These are phyloP conservation scores for Aspergillus amoenus DNA, from an alignment of 2,329 filamentous ascomycete species.

Conservation along the genomic window DNA sequence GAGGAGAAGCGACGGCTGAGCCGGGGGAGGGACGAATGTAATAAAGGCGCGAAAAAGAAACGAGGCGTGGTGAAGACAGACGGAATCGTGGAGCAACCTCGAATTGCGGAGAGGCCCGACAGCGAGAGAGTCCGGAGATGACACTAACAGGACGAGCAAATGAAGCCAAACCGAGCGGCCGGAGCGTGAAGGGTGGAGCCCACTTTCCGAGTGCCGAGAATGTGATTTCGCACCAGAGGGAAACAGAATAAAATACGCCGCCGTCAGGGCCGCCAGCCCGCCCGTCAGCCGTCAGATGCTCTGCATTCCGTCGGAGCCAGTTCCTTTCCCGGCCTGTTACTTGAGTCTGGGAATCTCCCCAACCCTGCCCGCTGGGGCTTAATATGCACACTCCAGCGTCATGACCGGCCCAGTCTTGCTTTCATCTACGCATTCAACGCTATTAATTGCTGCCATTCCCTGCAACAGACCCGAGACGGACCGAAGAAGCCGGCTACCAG, in stretches of 20 bases:
- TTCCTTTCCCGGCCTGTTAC: no score
- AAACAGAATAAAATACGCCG: not conserved
- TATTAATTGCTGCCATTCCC: not conserved
- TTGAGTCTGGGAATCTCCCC: no score
- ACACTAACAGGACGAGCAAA: slow-evolving; percentile 5
- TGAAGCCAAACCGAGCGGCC: slow-evolving; percentile 19
- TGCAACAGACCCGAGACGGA: slow-evolving; percentile 11
- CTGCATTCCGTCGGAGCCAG: not conserved
- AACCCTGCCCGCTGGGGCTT: no score
- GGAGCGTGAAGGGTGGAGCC: slow-evolving; percentile 18
- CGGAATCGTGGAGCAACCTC: not conserved
- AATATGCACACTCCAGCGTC: no score
- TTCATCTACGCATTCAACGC: not conserved
- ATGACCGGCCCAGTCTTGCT: no score
- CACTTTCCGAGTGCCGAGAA: slow-evolving; percentile 24
- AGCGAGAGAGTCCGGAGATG: slow-evolving; percentile 8
- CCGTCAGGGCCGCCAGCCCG: no score
- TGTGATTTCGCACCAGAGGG: slow-evolving; percentile 4
- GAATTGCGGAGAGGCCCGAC: slow-evolving; percentile 18
- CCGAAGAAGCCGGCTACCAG: slow-evolving; percentile 24
- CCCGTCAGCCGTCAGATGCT: not conserved
- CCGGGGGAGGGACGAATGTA: slow-evolving; percentile 18
- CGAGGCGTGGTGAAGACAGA: not conserved
- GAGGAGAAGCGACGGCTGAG: slow-evolving; percentile 14
- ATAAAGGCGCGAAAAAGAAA: slow-evolving; percentile 10